Percentiles rank a stretch among this genome's conserved stretches.
These are phyloP conservation scores for Arabidopsis suecica DNA, from an alignment of 345 rosid species.

Conservation along the genomic window DNA sequence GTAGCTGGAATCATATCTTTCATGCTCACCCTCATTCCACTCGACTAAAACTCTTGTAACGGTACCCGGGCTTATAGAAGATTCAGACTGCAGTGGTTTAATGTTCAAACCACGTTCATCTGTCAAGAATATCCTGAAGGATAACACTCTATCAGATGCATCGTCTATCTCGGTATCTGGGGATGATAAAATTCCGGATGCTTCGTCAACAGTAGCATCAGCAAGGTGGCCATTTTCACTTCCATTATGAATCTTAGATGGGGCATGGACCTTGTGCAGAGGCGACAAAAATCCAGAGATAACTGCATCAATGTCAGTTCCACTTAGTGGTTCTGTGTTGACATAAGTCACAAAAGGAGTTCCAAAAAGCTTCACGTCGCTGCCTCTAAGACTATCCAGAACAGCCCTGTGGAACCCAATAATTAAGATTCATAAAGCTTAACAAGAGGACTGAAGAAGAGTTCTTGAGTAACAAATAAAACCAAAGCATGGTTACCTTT, in stretches of 20 bases:
- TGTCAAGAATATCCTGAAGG: slow-evolving; percentile 57
- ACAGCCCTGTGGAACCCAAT: slow-evolving; percentile 37
- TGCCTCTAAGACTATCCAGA: slow-evolving; percentile 32
- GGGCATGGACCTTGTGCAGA: slow-evolving; percentile 45
- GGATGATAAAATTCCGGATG: slow-evolving; percentile 45
- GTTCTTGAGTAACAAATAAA: slow-evolving; percentile 23
- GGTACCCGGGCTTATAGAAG: slow-evolving; percentile 55
- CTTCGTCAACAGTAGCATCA: slow-evolving; percentile 21
- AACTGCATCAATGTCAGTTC: slow-evolving; percentile 66
- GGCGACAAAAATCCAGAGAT: slow-evolving; percentile 70
- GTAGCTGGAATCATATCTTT: slow-evolving; percentile 72
- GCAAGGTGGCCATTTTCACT: slow-evolving; percentile 57
- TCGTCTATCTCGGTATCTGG: slow-evolving; percentile 54
- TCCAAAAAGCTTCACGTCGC: slow-evolving; percentile 61
- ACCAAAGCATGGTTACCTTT: slow-evolving; percentile 57
- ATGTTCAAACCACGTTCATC: slow-evolving; percentile 52
- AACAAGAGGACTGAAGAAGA: slow-evolving; percentile 13
- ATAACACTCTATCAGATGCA: slow-evolving; percentile 45
- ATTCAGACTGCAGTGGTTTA: slow-evolving; percentile 61
- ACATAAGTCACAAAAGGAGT: slow-evolving; percentile 75
- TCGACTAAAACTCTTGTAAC: slow-evolving; percentile 61
- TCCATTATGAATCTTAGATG: slow-evolving; percentile 53
- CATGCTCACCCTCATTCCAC: slow-evolving; percentile 77
- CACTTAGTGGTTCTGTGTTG: slow-evolving; percentile 59
- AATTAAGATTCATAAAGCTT: slow-evolving; percentile 23